Base-by-base conservation (phyloP, 2,329 filamentous ascomycete genomes). In the Cytospora piceae region DNA sequence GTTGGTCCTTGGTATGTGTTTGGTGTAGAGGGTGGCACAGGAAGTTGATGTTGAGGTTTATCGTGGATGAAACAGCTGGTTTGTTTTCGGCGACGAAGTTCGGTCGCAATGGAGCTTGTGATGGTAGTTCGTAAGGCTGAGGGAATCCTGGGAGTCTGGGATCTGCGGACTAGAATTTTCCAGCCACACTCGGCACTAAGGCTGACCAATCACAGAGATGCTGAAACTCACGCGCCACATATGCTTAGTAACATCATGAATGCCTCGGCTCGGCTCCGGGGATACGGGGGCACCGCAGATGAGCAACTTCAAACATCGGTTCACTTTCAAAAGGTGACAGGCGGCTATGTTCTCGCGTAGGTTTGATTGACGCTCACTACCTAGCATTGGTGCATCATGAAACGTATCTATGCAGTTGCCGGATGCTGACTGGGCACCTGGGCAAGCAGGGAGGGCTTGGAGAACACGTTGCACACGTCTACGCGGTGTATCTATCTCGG, bases 31-130 rank as follows among this genome's bases (percentile, higher is more conserved):
- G 11, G 22, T 63, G 67, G 58, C 31, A 53, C 32, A 27, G 27
- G 55, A 34, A 27, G 49, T 17, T 46, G 58, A 34, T 53, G 58
- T 56, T 46, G 51, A 54, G 62, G 66, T 49, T 49, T 49, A 49
- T n/a, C n/a, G 42, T 22, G 46, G n/a, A 49, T 12, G 11, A 8
- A 46, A 9, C 20, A 46, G 42, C 46, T 49, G 8, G 22, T 20
- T 29, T 32, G 31, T 51, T 61, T 51, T 32, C 15, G 63, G 46
- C 58, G 68, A 59, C 61, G 65, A 69, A 67, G 69, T 31, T 49
- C n/a, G 46, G 46, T 49, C 46, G 46, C 46, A n/a, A 49, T 49
- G 46, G 46, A 49, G 46, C 46, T 49, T 49, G n/a, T 49, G 46
- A 49, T 42, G 15, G 15, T 49, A 22, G 46, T 49, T 14, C 46